Percentiles rank a stretch among this genome's conserved stretches.
Evolutionary conservation across 1,139 yeast genomes (phyloP).

Genomic region (Hansenula sp.): DNA sequence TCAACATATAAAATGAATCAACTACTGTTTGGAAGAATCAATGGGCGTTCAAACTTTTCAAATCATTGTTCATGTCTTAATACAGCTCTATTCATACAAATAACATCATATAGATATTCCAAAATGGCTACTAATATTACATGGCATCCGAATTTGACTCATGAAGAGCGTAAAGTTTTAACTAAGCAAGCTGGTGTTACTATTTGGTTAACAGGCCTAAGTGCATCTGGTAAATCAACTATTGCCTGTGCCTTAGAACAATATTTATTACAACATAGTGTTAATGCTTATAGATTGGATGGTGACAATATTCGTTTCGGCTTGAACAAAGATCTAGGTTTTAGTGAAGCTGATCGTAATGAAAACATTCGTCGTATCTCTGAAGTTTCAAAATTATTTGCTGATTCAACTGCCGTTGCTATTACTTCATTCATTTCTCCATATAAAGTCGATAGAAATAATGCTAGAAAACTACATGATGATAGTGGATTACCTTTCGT

Average conservation of each 20-base stretch:
- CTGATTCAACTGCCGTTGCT: constrained; percentile 82
- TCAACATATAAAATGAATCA: constrained; percentile 8
- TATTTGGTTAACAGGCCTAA: constrained; percentile 90
- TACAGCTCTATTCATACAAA: neutral
- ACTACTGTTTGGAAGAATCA: neutral
- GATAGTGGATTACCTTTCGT: constrained; percentile 75
- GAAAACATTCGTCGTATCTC: constrained; percentile 93
- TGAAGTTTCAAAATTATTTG: constrained; percentile 89
- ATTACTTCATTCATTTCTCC: constrained; percentile 93
- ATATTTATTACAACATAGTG: constrained; percentile 59
- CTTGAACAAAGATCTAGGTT: constrained; percentile 89
- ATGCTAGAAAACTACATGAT: constrained; percentile 80
- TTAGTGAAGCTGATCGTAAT: constrained; percentile 85
- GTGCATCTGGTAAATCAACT: constrained; percentile 91
- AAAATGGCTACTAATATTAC: constrained; percentile 91
- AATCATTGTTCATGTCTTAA: neutral
- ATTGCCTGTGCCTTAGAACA: constrained; percentile 95
- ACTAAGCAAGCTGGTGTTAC: constrained; percentile 87
- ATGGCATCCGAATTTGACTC: constrained; percentile 90
- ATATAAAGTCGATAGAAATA: constrained; percentile 75
- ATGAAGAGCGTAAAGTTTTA: constrained; percentile 67
- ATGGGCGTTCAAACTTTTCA: neutral
- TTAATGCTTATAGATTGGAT: constrained; percentile 81
- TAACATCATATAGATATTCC: neutral
- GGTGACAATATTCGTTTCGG: constrained; percentile 96